A percentile compares a stretch with the other conserved stretches of the same genome.
These are phyloP conservation scores for Ploettnerulaceae sp. DNA, from an alignment of 2,329 filamentous ascomycete genomes.

Conservation along the genomic window DNA sequence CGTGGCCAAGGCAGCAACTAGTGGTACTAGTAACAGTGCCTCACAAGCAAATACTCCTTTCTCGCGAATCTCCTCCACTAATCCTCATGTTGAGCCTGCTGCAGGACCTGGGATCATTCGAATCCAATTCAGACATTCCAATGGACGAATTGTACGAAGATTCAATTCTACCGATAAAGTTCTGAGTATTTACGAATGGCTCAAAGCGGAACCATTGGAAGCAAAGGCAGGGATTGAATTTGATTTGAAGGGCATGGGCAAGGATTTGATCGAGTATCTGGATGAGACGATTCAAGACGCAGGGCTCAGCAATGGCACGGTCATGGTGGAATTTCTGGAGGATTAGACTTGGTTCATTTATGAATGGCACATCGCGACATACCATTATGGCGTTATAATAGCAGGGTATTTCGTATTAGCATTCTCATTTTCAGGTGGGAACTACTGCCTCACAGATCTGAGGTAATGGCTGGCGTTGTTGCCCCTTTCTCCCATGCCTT, in stretches of 20 bases:
- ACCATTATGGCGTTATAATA: constrained; percentile 12
- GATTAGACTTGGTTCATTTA: constrained; percentile 20
- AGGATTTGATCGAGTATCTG: constrained; percentile 69
- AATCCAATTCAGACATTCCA: constrained; percentile 87
- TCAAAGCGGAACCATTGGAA: constrained; percentile 81
- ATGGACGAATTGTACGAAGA: constrained; percentile 79
- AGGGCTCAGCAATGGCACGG: constrained; percentile 84
- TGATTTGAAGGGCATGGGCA: constrained; percentile 83
- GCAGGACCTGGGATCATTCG: constrained; percentile 70
- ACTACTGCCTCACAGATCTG: not conserved
- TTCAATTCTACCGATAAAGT: constrained; percentile 76
- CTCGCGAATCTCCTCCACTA: constrained; percentile 63
- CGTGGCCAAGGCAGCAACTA: constrained; percentile 34
- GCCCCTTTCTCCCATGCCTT: not conserved
- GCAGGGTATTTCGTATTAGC: constrained; percentile 8
- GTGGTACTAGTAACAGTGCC: constrained; percentile 15
- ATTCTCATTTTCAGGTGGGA: not conserved
- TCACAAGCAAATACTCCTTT: constrained; percentile 48
- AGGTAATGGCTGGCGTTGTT: constrained; percentile 10
- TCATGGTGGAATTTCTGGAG: constrained; percentile 89
- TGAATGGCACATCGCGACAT: constrained; percentile 1
- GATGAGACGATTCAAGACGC: constrained; percentile 73
- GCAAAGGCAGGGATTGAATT: constrained; percentile 75
- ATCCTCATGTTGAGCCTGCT: constrained; percentile 73
- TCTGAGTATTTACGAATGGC: constrained; percentile 86